phyloP scores from a whole-genome alignment of 345 rosid genomes.

The Boechera divaricarpa region DNA sequence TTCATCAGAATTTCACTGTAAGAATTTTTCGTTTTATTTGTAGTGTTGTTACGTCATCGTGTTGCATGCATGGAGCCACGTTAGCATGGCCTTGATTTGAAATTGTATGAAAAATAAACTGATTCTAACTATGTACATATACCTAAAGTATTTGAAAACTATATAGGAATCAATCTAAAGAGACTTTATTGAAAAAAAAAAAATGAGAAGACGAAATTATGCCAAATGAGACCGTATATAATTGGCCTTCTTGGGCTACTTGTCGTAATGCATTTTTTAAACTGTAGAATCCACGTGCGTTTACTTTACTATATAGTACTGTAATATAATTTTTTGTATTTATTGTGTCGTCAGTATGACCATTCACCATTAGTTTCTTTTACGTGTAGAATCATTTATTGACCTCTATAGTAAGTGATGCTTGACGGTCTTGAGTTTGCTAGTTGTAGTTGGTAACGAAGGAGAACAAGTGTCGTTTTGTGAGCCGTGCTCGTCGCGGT shows the following conservation, averaged over 20 bases:
- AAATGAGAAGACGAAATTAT: background rate
- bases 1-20: no score
- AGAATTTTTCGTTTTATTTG: no score
- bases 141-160: constrained; percentile 4
- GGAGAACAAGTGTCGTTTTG: constrained; percentile 31
- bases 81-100: background rate
- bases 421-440: constrained; percentile 23
- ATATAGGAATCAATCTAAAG: constrained; percentile 2
- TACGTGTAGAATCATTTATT: constrained; percentile 30
- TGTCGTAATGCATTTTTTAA: constrained; percentile 30
- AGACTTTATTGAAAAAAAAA: background rate
- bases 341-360: background rate
- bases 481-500: constrained; percentile 20
- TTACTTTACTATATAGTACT: background rate
- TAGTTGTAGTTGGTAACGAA: constrained; percentile 19
- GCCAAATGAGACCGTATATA: constrained; percentile 19
- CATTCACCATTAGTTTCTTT: constrained; percentile 24
- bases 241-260: constrained; percentile 13
- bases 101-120: background rate
- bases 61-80: constrained; percentile 29
- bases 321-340: background rate
- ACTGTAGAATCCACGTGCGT: constrained; percentile 37
- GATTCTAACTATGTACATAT: constrained; percentile 1
- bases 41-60: constrained; percentile 20
- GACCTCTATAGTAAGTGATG: constrained; percentile 7